Evolutionary conservation across 352 stramenopile genomes (phyloP), one percentile per base, ranked within the genome.

Genomic region (Sclerospora graminicola): DNA sequence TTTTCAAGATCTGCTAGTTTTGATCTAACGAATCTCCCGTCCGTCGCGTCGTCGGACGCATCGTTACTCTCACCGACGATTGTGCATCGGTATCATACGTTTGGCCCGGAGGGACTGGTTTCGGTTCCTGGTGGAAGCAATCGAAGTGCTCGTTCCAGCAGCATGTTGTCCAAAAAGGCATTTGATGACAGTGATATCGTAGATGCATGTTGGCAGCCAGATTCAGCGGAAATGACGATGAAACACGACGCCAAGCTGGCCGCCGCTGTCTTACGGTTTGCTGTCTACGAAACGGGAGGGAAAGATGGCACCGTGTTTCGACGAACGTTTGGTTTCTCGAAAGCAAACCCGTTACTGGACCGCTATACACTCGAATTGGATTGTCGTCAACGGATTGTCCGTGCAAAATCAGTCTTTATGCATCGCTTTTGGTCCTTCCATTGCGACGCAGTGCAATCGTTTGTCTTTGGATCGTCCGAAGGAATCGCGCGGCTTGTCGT

Each of bases 111-210:
- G 28, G 50, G 60, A 10, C 24, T 35, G 8, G 48, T 31, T 45
- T 23, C 26, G 4, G 35, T 32, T 41, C 26, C 34, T 44, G 42
- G n/a, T 1, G 45, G 54, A 32, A 56, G 31, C 26, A 60, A 41
- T 28, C 45, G 41, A 9, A 55, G 43, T 51, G 47, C 23, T 36
- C n/a, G n/a, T n/a, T 53, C 53, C 5, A 60, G 45, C 13, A 78
- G 66, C 34, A 45, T 61, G 15, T 48, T 41, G 5, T 47, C 41
- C 3, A 69, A 69, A 32, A 84, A 84, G 29, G 80, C 67, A 8
- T 89, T 89, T 57, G 77, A 89, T 51, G 77, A 89, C 48, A 89
- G 73, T 41, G 77, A 89, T 41, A 89, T 89, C 33, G 73, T 89
- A 18, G 73, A 86, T 48, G 56, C 57, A 28, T 63, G 62, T 41